Evolutionary conservation across 805 yeast species (phyloP).

Genomic region (Metschnikowia shivogae): DNA sequence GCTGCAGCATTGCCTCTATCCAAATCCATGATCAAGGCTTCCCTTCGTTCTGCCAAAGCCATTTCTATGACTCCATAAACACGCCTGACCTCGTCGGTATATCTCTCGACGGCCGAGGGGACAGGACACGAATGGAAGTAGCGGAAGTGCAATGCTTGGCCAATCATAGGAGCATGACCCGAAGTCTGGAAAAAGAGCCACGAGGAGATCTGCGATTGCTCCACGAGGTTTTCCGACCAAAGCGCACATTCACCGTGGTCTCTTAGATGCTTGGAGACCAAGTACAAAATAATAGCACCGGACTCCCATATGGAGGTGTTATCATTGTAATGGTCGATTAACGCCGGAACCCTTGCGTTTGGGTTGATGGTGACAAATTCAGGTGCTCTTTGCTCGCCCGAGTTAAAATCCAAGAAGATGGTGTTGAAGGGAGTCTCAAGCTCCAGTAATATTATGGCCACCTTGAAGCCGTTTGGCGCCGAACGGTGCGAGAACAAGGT

Average conservation of each 20-base stretch:
- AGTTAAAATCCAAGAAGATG: constrained; percentile 77
- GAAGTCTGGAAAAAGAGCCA: constrained; percentile 96
- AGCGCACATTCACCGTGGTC: constrained; percentile 67
- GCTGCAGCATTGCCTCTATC: constrained; percentile 86
- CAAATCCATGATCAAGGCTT: constrained; percentile 82
- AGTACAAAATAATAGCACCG: constrained; percentile 83
- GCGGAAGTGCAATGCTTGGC: constrained; percentile 91
- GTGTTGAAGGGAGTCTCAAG: constrained; percentile 76
- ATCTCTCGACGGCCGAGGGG: constrained; percentile 85
- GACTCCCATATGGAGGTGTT: constrained; percentile 90
- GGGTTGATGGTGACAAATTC: constrained; percentile 93
- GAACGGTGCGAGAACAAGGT: constrained; percentile 79
- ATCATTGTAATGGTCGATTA: constrained; percentile 81
- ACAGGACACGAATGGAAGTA: constrained; percentile 84
- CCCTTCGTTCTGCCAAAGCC: constrained; percentile 91
- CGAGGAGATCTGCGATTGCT: constrained; percentile 77
- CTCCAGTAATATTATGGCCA: constrained; percentile 85
- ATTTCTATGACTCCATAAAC: constrained; percentile 93
- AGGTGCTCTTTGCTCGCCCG: constrained; percentile 90
- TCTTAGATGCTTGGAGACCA: constrained; percentile 63
- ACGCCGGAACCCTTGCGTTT: constrained; percentile 92
- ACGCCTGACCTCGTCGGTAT: constrained; percentile 86
- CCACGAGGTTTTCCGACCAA: constrained; percentile 74
- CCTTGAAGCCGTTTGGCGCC: constrained; percentile 95
- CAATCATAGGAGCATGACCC: constrained; percentile 98